Evolutionary conservation across 2,329 filamentous ascomycete species (phyloP), one percentile per base, ranked within the genome.

Genomic region (Monosporascus sp.): DNA sequence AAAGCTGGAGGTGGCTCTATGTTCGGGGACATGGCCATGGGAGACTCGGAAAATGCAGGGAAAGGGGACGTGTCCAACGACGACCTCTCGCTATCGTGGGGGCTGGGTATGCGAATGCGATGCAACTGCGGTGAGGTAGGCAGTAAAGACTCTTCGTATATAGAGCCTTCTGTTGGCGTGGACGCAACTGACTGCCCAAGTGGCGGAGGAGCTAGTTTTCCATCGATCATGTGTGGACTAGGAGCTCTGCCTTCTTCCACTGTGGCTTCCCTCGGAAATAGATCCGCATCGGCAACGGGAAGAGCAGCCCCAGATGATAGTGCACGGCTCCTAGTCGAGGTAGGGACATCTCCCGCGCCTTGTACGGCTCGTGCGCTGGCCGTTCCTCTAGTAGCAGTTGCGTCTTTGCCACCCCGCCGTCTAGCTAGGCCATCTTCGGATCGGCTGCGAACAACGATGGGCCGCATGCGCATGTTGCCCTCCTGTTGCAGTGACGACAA

Each of bases 401-500:
- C 44, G 11, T 36, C 31, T 31, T 22, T 31, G 24, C 31, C 51
- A 24, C 17, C 14, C 37, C 44, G 50, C 17, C 48, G 53, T 37
- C 27, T 24, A 17, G 51, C 57, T 26, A 63, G 49, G 41, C 45
- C 77, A 72, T 86, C 83, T 57, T 89, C 85, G 1, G 87, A 89
- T 65, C 87, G 87, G 62, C 86, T 83, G 55, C 88, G 81, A 24
- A 84, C 72, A 59, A 85, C 80, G 56, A 96, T 85, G 2, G 85
- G 82, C 44, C 85, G 82, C 19, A 88, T 80, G 61, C 86, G 84
- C 26, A 89, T 82, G 59, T 90, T 94, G 64, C 89, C 84, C 52
- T 91, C 89, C 59, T 86, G 88, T 64, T 95, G 86, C 53, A 99
- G 73, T 3, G 91, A 91, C n/a, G 90, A 87, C 46, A 99, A 76